Conservation (phyloP, 345 rosid genomes). For the Camelina sativa region DNA sequence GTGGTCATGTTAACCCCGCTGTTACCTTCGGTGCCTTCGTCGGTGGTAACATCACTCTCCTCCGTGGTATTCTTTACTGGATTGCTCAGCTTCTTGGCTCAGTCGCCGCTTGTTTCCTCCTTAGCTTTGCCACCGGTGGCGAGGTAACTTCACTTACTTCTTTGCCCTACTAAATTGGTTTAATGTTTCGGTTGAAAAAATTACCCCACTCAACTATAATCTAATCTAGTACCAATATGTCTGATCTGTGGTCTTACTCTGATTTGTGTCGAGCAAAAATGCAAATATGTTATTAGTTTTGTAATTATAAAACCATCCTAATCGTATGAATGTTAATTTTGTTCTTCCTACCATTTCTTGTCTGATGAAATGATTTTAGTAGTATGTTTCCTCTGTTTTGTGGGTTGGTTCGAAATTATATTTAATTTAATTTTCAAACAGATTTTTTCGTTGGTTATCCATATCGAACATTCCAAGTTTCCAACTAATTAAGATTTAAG, state of each 20-base stretch:
- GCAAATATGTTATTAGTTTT: background rate
- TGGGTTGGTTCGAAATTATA: background rate
- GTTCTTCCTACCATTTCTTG: background rate
- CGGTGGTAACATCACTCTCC: conserved; percentile 87
- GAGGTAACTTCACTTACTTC: conserved; percentile 50
- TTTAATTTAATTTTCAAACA: background rate
- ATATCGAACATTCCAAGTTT: background rate
- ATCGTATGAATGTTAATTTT: background rate
- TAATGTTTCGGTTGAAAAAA: background rate
- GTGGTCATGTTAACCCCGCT: conserved; percentile 95
- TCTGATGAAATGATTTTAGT: background rate
- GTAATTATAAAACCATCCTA: background rate
- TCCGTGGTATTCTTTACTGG: conserved; percentile 88
- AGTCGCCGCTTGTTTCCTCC: conserved; percentile 79
- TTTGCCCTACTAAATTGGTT: background rate
- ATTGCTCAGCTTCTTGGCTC: conserved; percentile 90
- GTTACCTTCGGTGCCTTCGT: conserved; percentile 87
- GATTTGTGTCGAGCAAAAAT: background rate
- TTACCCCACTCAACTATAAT: background rate
- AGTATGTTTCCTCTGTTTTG: background rate
- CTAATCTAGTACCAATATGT: background rate
- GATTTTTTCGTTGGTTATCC: background rate
- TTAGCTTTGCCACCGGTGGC: conserved; percentile 72
- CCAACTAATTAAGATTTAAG: conserved; percentile 14
- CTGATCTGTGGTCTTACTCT: background rate